These are phyloP conservation scores for Hydrangea macrophylla DNA, from an alignment of 148 eudicot genomes.

Conservation along the genomic window DNA sequence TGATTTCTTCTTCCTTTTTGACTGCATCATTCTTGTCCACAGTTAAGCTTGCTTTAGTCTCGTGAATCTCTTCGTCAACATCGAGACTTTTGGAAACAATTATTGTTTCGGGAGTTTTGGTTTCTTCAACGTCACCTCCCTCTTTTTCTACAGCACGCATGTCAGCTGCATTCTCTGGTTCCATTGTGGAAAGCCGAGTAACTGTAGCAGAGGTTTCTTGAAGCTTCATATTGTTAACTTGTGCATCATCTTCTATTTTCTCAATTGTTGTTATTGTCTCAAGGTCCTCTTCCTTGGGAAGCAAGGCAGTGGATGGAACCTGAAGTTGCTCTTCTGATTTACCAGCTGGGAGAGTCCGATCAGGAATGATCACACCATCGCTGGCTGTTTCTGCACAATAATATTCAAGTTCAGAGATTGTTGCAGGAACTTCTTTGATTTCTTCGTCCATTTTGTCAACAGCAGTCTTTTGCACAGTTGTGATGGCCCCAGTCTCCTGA, in stretches of 20 bases:
- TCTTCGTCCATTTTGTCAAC: neutral
- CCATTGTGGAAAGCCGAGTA: neutral
- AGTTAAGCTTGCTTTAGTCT: neutral
- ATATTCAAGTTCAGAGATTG: neutral
- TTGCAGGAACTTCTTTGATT: slow-evolving; percentile 7
- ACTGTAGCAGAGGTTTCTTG: neutral
- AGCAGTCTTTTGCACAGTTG: neutral
- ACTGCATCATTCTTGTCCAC: neutral
- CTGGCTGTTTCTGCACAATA: neutral
- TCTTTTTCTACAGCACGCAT: slow-evolving; percentile 4
- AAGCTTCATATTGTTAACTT: neutral
- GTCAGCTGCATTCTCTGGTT: slow-evolving; percentile 8
- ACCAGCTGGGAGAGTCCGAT: neutral
- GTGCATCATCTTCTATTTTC: neutral
- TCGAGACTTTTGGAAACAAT: neutral
- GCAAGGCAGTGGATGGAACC: neutral
- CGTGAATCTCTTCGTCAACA: neutral
- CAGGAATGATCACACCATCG: slow-evolving; percentile 2
- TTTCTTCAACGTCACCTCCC: slow-evolving; percentile 4
- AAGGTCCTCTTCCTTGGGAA: neutral
- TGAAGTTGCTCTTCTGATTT: neutral
- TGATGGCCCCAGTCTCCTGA: slow-evolving; percentile 8
- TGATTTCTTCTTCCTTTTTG: slow-evolving; percentile 2
- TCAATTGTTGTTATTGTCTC: neutral
- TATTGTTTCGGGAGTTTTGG: neutral